These are phyloP conservation scores for Phytophthora vignae DNA, from an alignment of 352 stramenopile species.

Conservation along the genomic window DNA sequence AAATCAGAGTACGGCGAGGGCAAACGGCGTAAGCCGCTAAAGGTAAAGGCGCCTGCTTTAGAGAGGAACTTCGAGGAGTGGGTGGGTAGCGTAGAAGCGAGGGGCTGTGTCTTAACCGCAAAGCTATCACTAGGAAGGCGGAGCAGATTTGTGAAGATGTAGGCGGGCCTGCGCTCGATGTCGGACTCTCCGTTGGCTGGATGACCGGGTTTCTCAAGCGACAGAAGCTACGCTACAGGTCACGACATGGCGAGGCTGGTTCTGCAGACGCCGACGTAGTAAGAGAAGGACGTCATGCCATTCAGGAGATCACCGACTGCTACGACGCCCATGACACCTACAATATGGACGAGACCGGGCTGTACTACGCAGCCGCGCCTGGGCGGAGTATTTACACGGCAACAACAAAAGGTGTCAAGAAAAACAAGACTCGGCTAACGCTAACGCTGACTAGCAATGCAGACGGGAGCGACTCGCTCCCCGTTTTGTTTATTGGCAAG, in stretches of 20 bases:
- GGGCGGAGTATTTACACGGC: not conserved
- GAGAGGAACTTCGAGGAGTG: too few relatives aligned
- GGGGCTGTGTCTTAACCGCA: too few relatives aligned
- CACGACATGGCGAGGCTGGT: not conserved
- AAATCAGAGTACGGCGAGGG: not conserved
- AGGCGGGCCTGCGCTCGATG: not conserved
- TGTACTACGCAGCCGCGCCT: not conserved
- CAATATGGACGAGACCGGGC: too few relatives aligned
- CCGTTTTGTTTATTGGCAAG: too few relatives aligned
- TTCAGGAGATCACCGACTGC: not conserved
- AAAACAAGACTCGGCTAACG: too few relatives aligned
- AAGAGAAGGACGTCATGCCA: not conserved
- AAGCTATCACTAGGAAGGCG: too few relatives aligned
- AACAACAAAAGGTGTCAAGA: not conserved
- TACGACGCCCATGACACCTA: not conserved
- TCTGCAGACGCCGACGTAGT: not conserved
- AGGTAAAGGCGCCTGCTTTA: too few relatives aligned
- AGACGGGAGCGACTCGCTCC: too few relatives aligned
- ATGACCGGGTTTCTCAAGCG: not conserved
- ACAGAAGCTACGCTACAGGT: not conserved
- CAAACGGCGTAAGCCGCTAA: too few relatives aligned
- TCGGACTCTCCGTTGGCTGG: not conserved
- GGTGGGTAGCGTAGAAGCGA: too few relatives aligned
- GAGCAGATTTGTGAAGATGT: not conserved
- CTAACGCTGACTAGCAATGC: too few relatives aligned